These are phyloP conservation scores for Stentor roeselii DNA, from an alignment of 73 alveolate genomes.

Conservation along the genomic window DNA sequence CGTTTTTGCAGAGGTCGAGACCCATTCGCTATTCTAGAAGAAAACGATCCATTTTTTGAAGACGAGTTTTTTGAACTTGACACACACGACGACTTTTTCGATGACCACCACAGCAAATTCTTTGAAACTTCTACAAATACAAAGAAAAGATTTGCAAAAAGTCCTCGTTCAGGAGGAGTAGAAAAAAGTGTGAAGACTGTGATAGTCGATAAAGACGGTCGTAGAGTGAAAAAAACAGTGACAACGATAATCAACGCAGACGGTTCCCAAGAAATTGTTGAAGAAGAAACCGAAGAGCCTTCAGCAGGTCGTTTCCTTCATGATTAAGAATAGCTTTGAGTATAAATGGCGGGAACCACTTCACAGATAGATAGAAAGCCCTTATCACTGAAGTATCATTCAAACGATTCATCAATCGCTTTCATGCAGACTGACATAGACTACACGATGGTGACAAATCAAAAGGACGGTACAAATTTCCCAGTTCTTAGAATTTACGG, in stretches of 20 bases:
- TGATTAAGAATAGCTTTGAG: too few relatives aligned
- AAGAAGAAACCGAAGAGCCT: slow-evolving; percentile 18
- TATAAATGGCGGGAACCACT: background rate
- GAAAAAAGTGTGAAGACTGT: slow-evolving; percentile 59
- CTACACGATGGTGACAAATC: background rate
- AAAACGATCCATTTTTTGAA: background rate
- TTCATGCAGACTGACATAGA: slow-evolving; percentile 36
- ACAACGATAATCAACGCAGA: slow-evolving; percentile 58
- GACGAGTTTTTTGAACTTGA: background rate
- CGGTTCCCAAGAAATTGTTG: slow-evolving; percentile 35
- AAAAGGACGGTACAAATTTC: slow-evolving; percentile 30
- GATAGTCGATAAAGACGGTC: slow-evolving; percentile 68
- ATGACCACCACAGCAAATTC: background rate
- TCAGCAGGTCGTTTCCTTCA: too few relatives aligned
- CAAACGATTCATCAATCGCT: background rate
- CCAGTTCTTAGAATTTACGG: slow-evolving; percentile 87
- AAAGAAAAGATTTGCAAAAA: slow-evolving; percentile 35
- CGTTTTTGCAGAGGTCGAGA: slow-evolving; percentile 90
- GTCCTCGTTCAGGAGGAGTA: slow-evolving; percentile 51
- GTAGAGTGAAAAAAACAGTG: slow-evolving; percentile 67
- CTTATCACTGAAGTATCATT: background rate
- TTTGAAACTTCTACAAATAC: background rate
- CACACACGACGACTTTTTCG: background rate
- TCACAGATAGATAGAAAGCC: background rate
- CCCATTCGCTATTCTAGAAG: slow-evolving; percentile 61